phyloP scores from a whole-genome alignment of 2,329 filamentous ascomycete genomes.

The Westerdykella sp. region DNA sequence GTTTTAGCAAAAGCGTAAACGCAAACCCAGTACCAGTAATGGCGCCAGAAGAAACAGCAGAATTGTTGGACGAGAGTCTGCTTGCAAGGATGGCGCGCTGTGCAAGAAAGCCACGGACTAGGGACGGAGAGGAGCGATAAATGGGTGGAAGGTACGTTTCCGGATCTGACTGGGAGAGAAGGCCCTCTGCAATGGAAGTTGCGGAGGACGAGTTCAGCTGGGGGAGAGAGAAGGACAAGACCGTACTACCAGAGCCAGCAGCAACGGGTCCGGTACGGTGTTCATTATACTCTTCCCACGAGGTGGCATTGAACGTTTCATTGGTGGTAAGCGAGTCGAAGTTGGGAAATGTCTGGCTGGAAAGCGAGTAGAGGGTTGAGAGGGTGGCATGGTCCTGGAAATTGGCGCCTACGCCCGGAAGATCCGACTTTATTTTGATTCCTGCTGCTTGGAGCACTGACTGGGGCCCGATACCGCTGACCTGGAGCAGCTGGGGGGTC shows the following conservation, averaged over 20 bases:
- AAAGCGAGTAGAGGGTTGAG: slow-evolving; percentile 17
- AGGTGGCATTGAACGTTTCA: slow-evolving; percentile 19
- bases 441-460: slow-evolving; percentile 17
- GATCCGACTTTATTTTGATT: slow-evolving; percentile 20
- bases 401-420: slow-evolving; percentile 28
- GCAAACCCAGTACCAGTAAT: slow-evolving; percentile 25
- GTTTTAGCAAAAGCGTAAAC: slow-evolving; percentile 18
- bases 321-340: slow-evolving; percentile 16
- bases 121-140: slow-evolving; percentile 3
- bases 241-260: not conserved
- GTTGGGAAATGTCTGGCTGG: slow-evolving; percentile 14
- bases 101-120: slow-evolving; percentile 16
- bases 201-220: not conserved
- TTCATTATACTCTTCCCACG: slow-evolving; percentile 21
- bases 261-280: slow-evolving; percentile 20
- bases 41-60: not conserved
- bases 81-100: slow-evolving; percentile 11
- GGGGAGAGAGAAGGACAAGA: slow-evolving; percentile 1
- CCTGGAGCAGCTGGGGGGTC: slow-evolving; percentile 48
- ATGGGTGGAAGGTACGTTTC: slow-evolving; percentile 14
- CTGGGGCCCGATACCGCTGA: slow-evolving; percentile 26
- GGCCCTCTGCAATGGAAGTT: not conserved
- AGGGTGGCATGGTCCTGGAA: slow-evolving; percentile 28
- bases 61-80: not conserved
- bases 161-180: slow-evolving; percentile 11